These are phyloP conservation scores for Rubus idaeus DNA, from an alignment of 306 rosid genomes.

Conservation along the genomic window DNA sequence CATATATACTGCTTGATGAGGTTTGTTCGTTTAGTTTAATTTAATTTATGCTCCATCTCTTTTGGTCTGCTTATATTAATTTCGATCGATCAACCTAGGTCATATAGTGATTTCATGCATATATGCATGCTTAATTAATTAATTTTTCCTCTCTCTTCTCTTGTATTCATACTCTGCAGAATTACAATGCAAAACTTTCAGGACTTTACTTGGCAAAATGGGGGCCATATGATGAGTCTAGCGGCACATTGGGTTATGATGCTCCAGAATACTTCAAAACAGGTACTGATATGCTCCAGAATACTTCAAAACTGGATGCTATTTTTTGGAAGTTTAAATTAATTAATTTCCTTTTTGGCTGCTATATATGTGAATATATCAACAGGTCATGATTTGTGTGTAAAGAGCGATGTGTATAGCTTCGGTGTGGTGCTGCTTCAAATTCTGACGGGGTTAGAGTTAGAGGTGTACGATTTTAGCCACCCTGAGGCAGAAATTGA, in stretches of 20 bases:
- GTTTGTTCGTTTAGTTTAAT: constrained; percentile 24
- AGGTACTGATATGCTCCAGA: constrained; percentile 85
- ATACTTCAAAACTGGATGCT: constrained; percentile 32
- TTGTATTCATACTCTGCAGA: constrained; percentile 34
- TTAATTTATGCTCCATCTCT: background rate
- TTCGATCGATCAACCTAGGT: too few species aligned
- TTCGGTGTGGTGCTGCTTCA: constrained; percentile 87
- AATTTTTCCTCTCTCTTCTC: background rate
- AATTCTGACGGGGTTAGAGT: constrained; percentile 58
- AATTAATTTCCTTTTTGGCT: background rate
- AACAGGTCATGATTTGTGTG: constrained; percentile 69
- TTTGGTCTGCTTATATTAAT: background rate
- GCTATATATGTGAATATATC: background rate
- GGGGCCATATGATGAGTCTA: constrained; percentile 68
- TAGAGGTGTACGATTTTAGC: constrained; percentile 39
- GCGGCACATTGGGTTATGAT: constrained; percentile 77
- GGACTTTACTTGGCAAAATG: constrained; percentile 82
- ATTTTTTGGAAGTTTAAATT: background rate
- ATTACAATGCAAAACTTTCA: constrained; percentile 69
- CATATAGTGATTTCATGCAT: too few species aligned
- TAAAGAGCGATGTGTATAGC: constrained; percentile 83
- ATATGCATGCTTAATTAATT: too few species aligned
- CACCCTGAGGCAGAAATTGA: constrained; percentile 43
- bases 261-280: constrained; percentile 84
- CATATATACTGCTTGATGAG: constrained; percentile 81